Evolutionary conservation across 805 yeast genomes (phyloP).

Genomic region (Candida glaebosa): DNA sequence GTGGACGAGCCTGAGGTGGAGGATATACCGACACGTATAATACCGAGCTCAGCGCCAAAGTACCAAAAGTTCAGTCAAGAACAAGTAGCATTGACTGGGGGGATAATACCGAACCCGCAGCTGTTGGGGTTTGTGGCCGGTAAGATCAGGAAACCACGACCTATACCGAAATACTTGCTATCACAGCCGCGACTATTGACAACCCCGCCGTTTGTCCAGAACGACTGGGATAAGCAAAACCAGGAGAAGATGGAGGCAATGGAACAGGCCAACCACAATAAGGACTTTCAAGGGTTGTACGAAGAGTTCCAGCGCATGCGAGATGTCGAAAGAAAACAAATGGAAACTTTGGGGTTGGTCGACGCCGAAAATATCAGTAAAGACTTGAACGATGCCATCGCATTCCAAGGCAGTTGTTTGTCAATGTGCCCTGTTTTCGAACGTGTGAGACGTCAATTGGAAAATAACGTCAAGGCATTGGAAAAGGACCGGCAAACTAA

Average conservation of each 20-base stretch:
- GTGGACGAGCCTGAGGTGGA: constrained; percentile 8
- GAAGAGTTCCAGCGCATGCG: constrained; percentile 74
- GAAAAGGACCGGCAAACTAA: constrained; percentile 62
- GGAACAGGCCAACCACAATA: constrained; percentile 42
- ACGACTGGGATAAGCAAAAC: constrained; percentile 73
- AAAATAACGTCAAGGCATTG: constrained; percentile 76
- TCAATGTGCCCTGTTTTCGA: constrained; percentile 97
- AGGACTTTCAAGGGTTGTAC: constrained; percentile 68
- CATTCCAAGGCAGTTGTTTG: constrained; percentile 80
- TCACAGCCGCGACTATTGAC: constrained; percentile 32
- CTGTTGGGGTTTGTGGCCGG: constrained; percentile 24
- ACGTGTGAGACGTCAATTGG: constrained; percentile 80
- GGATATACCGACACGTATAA: constrained; percentile 16
- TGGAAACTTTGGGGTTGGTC: constrained; percentile 80
- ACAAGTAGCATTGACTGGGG: constrained; percentile 26
- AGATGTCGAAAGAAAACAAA: constrained; percentile 66
- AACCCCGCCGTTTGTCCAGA: constrained; percentile 31
- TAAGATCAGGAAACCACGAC: constrained; percentile 17
- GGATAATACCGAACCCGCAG: constrained; percentile 26
- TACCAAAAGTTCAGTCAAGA: constrained; percentile 17
- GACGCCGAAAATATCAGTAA: constrained; percentile 84
- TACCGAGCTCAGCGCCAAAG: constrained; percentile 18
- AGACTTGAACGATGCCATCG: constrained; percentile 81
- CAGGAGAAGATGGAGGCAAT: constrained; percentile 56
- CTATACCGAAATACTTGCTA: constrained; percentile 33